Evolutionary conservation across 345 rosid genomes (phyloP), one percentile per base, ranked within the genome.

Genomic region (Citrus unshiu): DNA sequence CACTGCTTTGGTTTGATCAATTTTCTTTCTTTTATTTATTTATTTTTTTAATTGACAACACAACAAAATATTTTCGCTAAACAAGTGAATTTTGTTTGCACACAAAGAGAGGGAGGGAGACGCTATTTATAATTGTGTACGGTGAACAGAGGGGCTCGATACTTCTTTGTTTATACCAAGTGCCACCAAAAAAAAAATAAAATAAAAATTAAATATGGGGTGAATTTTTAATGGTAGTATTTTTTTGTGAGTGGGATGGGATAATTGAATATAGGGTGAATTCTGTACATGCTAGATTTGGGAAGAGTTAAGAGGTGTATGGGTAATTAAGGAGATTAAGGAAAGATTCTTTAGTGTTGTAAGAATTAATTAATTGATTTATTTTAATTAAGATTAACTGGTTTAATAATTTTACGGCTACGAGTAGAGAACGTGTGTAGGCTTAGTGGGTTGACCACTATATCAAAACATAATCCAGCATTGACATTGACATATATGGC

Each of bases 41-140:
- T 1, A 25, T 46, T 3, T 10, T 3, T 12, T 10, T 12, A 0
- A 54, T 54, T 54, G 5, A 54, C 58, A 5, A 18, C 58, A 10
- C 51, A 46, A 46, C 51, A 46, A 46, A 54, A 18, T 18, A 54
- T 54, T 54, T 54, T 18, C 19, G 7, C 58, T 4, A 54, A 18
- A 54, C 21, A 54, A 54, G 22, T 54, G 22, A 54, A 16, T 54
- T 54, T 54, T 54, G 6, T 66, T 66, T 32, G 49, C 49, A 4
- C 69, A 32, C 43, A 65, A 13, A 71, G 77, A 56, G 70, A 79
- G 70, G 70, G 74, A 29, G 72, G 39, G 57, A 32, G 6, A 19
- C 14, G 16, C 9, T 29, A 25, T 21, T 4, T 35, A n/a, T 22
- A 35, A 22, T 21, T 21, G 29, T 9, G 70, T 1, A 5, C 7